Percentiles rank a stretch among this genome's conserved stretches.
Evolutionary conservation across 2,329 filamentous ascomycete genomes (phyloP).

Genomic region (Venturia aucupariae): DNA sequence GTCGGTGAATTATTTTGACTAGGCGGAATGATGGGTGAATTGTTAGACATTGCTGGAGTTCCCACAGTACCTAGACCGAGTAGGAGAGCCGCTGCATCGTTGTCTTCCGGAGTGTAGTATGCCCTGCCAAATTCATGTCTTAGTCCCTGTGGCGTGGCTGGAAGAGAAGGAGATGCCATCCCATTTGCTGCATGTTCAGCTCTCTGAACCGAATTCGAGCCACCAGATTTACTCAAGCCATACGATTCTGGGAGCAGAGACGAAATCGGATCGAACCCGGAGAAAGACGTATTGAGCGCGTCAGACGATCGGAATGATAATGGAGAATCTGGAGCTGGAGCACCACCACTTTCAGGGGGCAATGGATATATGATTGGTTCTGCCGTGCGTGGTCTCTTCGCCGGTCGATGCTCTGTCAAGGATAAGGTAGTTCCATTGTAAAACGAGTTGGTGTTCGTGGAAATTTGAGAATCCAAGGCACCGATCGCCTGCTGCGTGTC

Average conservation of each 20-base stretch:
- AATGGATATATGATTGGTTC: neutral
- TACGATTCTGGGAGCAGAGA: slow-evolving; percentile 7
- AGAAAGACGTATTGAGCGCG: neutral
- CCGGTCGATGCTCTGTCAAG: neutral
- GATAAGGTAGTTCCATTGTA: neutral
- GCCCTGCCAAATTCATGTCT: neutral
- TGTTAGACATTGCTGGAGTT: neutral
- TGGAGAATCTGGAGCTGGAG: neutral
- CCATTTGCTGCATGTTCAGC: neutral
- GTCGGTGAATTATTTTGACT: neutral
- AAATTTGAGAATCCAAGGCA: neutral
- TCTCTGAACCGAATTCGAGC: neutral
- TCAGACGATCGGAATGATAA: neutral
- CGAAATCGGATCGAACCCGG: neutral
- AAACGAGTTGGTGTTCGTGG: neutral
- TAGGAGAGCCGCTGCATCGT: neutral
- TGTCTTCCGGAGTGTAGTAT: neutral
- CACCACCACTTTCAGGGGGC: neutral
- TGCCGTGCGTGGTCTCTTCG: neutral
- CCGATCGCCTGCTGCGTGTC: slow-evolving; percentile 1
- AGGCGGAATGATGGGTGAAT: neutral
- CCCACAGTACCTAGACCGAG: neutral
- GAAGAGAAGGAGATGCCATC: neutral
- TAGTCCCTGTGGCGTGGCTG: neutral
- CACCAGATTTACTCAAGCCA: slow-evolving; percentile 1